These are phyloP conservation scores for Ophiocordyceps camponoti-floridani DNA, from an alignment of 2,329 filamentous ascomycete genomes.

Conservation along the genomic window DNA sequence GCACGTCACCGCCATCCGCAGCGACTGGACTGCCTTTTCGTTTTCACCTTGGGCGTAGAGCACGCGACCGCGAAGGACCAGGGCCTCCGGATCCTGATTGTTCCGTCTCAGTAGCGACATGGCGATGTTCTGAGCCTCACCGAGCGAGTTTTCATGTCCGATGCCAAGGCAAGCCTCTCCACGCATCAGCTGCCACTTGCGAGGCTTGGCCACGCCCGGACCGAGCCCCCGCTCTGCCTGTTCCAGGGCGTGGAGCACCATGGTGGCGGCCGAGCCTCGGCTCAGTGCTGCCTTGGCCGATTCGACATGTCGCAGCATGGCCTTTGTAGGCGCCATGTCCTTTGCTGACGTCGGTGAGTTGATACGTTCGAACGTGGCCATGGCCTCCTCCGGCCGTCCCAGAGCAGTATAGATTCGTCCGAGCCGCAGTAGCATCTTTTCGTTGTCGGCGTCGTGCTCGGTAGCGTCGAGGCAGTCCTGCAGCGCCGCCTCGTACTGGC, in stretches of 20 bases:
- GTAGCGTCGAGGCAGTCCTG: constrained; percentile 74
- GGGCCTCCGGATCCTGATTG: constrained; percentile 79
- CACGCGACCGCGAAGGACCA: constrained; percentile 74
- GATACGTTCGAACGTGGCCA: constrained; percentile 67
- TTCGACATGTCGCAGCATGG: constrained; percentile 67
- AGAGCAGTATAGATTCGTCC: constrained; percentile 80
- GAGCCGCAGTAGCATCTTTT: constrained; percentile 75
- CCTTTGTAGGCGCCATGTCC: constrained; percentile 65
- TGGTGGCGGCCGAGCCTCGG: constrained; percentile 64
- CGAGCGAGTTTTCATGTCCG: constrained; percentile 73
- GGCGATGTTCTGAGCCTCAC: constrained; percentile 82
- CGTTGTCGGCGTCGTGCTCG: constrained; percentile 67
- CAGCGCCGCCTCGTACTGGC: constrained; percentile 60
- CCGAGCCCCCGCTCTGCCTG: constrained; percentile 74
- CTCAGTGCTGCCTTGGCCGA: constrained; percentile 64
- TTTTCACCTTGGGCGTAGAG: constrained; percentile 89
- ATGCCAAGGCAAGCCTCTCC: constrained; percentile 88
- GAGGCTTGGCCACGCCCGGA: constrained; percentile 55
- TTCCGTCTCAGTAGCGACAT: constrained; percentile 76
- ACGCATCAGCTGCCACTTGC: constrained; percentile 87
- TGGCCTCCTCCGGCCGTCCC: constrained; percentile 71
- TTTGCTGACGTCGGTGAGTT: constrained; percentile 65
- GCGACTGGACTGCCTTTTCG: constrained; percentile 82
- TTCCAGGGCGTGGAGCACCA: constrained; percentile 83
- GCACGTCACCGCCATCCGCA: constrained; percentile 73